Evolutionary conservation across 129 eudicot genomes (phyloP).

Genomic region (Tagetes erecta): DNA sequence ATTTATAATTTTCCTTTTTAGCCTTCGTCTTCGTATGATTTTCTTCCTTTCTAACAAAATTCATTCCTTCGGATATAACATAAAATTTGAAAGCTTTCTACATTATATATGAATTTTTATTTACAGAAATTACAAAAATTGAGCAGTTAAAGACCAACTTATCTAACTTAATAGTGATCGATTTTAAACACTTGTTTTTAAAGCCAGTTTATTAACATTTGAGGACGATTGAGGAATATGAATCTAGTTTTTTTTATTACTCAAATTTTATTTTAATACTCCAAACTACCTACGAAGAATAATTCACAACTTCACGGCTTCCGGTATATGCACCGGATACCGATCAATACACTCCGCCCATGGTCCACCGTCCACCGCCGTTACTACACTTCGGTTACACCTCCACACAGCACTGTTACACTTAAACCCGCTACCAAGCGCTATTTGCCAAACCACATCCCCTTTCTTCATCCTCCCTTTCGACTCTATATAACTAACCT

Average conservation of each 20-base stretch:
- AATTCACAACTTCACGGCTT: conserved; percentile 50
- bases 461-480: conserved; percentile 74
- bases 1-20: too few relatives aligned
- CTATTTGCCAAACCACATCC: conserved; percentile 67
- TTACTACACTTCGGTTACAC: conserved; percentile 43
- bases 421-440: conserved; percentile 71
- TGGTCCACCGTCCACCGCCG: conserved; percentile 41
- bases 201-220: not conserved
- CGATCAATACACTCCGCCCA: conserved; percentile 53
- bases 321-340: conserved; percentile 63
- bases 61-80: not conserved
- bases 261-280: too few relatives aligned
- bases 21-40: too few relatives aligned
- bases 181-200: too few relatives aligned
- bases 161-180: too few relatives aligned
- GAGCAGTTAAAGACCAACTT: too few relatives aligned
- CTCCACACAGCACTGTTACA: conserved; percentile 73
- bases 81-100: not conserved
- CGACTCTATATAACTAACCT: conserved; percentile 52
- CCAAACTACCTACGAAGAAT: not conserved
- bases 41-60: too few relatives aligned
- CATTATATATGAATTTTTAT: not conserved
- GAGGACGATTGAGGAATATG: not conserved
- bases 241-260: not conserved
- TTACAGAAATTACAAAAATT: too few relatives aligned